Conservation (phyloP, 2,329 filamentous ascomycete genomes). For the Alternaria brassicae region DNA sequence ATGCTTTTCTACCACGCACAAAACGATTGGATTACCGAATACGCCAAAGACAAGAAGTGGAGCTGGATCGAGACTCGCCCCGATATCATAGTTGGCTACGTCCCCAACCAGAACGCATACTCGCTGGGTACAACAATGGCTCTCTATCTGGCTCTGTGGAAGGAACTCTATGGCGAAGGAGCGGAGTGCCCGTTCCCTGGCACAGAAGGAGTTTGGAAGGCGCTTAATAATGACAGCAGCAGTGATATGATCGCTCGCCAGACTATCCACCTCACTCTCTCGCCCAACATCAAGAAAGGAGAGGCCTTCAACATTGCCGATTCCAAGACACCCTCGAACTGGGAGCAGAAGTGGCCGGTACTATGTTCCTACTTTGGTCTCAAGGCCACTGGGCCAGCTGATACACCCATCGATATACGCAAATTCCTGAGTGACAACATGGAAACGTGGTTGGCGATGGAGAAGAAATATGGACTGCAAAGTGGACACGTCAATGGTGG, state of each 20-base stretch:
- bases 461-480: constrained; percentile 41
- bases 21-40: constrained; percentile 48
- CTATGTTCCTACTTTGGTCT: constrained; percentile 56
- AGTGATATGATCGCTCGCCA: constrained; percentile 53
- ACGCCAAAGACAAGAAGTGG: constrained; percentile 48
- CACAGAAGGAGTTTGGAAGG: constrained; percentile 45
- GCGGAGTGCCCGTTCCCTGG: constrained; percentile 52
- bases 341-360: constrained; percentile 56
- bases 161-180: constrained; percentile 49
- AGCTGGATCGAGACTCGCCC: constrained; percentile 52
- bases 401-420: constrained; percentile 31
- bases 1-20: constrained; percentile 54
- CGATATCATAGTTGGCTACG: constrained; percentile 54
- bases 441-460: constrained; percentile 31
- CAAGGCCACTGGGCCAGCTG: constrained; percentile 44
- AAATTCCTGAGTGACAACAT: constrained; percentile 40
- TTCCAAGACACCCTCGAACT: constrained; percentile 46
- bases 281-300: constrained; percentile 45
- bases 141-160: constrained; percentile 49
- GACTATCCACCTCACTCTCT: constrained; percentile 52
- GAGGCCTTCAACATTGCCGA: constrained; percentile 54
- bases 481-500: constrained; percentile 50
- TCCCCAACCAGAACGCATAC: constrained; percentile 53
- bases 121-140: constrained; percentile 46
- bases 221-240: constrained; percentile 48